Percentiles rank a stretch among this genome's conserved stretches.
phyloP scores from a whole-genome alignment of 805 yeast species.

The Cyberlindnera samutprakarnensis region DNA sequence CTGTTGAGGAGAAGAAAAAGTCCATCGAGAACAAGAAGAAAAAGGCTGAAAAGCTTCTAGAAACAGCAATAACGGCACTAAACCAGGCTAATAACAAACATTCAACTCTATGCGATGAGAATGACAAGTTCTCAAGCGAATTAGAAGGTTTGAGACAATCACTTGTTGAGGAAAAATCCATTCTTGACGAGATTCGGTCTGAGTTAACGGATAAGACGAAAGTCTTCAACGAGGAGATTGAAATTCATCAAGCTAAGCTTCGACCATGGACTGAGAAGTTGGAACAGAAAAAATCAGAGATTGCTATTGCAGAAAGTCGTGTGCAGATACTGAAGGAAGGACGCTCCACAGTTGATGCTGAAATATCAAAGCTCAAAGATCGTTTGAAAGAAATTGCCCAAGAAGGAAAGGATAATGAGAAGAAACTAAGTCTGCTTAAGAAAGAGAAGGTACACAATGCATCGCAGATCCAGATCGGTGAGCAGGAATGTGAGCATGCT shows the following conservation, averaged over 20 bases:
- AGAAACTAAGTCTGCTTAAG: constrained; percentile 36
- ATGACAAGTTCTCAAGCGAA: constrained; percentile 36
- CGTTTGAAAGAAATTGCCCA: constrained; percentile 38
- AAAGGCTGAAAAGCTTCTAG: constrained; percentile 50
- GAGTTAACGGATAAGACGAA: constrained; percentile 71
- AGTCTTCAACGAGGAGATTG: constrained; percentile 58
- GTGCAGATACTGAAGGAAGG: constrained; percentile 51
- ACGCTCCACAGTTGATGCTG: constrained; percentile 33
- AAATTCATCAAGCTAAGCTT: constrained; percentile 49
- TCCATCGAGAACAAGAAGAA: constrained; percentile 51
- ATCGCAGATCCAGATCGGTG: constrained; percentile 53
- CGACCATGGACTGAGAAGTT: constrained; percentile 80
- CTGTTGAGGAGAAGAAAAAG: constrained; percentile 70
- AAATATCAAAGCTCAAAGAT: constrained; percentile 35
- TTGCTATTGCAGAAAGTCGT: constrained; percentile 57
- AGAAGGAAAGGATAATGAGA: constrained; percentile 43
- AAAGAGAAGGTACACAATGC: constrained; percentile 40
- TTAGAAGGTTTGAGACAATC: constrained; percentile 35
- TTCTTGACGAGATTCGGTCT: constrained; percentile 55
- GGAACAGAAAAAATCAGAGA: constrained; percentile 53
- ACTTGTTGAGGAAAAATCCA: constrained; percentile 43
- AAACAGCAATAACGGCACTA: constrained; percentile 37
- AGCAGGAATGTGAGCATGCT: constrained; percentile 45
- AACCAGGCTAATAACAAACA: constrained; percentile 40
- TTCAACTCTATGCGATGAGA: constrained; percentile 36